Conservation (phyloP, 306 rosid species). For the Citrullus amarus region DNA sequence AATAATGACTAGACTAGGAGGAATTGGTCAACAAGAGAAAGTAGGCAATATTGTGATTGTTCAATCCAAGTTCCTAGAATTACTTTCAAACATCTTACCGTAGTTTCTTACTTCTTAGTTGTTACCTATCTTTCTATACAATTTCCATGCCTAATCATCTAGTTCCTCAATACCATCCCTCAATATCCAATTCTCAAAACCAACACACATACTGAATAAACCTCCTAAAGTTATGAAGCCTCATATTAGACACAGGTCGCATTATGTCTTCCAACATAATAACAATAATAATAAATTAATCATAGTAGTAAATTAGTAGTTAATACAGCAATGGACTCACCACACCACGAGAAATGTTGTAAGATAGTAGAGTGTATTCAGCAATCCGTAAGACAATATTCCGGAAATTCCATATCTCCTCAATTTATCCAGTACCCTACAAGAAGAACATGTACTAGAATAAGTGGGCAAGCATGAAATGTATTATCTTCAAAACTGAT, state of each 20-base stretch:
- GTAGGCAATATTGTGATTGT: neutral
- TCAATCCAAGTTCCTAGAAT: neutral
- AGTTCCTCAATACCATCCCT: neutral
- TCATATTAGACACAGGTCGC: neutral
- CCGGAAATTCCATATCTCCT: conserved; percentile 78
- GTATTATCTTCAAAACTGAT: neutral
- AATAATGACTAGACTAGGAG: neutral
- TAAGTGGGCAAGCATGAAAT: conserved; percentile 3
- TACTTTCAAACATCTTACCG: neutral
- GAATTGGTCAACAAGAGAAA: neutral
- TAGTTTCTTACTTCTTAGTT: neutral
- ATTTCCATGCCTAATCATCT: neutral
- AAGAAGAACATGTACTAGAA: conserved; percentile 16
- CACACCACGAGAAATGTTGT: conserved; percentile 75
- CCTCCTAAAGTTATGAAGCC: neutral
- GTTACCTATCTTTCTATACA: neutral
- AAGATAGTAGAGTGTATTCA: conserved; percentile 81
- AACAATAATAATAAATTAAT: too few relatives aligned
- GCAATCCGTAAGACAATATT: conserved; percentile 65
- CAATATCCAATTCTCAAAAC: neutral
- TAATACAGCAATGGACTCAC: conserved; percentile 21
- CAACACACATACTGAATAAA: neutral
- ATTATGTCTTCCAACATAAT: neutral
- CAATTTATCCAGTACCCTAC: conserved; percentile 45
- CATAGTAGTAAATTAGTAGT: neutral